phyloP scores from a whole-genome alignment of 1,284 basidiomycete species.

The Tylopilus orsonianus region DNA sequence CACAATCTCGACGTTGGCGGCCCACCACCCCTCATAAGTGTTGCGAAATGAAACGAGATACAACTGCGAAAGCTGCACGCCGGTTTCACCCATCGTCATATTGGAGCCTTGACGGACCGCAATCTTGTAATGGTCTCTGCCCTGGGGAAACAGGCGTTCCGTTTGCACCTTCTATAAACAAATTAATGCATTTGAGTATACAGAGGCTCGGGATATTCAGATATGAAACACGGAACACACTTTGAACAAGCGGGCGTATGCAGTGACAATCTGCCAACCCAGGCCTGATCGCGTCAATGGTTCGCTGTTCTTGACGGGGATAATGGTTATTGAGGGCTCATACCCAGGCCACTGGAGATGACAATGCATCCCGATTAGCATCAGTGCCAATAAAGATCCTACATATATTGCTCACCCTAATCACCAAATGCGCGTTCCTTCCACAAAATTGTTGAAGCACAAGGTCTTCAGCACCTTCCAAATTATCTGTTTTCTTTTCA shows the following conservation, averaged over 20 bases:
- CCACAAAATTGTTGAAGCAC: background rate
- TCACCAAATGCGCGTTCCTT: background rate
- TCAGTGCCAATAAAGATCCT: background rate
- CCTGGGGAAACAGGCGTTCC: background rate
- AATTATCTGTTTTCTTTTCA: rapidly evolving
- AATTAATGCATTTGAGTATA: background rate
- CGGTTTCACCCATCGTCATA: constrained; percentile 2
- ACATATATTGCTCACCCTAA: constrained; percentile 8
- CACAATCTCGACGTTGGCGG: constrained; percentile 20
- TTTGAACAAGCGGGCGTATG: constrained; percentile 9
- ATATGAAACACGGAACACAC: background rate
- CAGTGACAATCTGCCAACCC: background rate
- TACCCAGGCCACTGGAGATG: constrained; percentile 23
- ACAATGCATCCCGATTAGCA: background rate
- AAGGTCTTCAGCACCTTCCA: constrained; percentile 5
- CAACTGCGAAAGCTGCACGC: constrained; percentile 18
- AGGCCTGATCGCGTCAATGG: constrained; percentile 10
- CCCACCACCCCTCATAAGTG: constrained; percentile 5
- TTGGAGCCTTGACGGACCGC: constrained; percentile 13
- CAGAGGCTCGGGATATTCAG: background rate
- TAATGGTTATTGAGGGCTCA: background rate
- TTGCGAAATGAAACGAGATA: constrained; percentile 8
- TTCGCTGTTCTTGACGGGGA: background rate
- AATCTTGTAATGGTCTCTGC: constrained; percentile 6
- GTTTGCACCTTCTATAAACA: constrained; percentile 8